phyloP scores from a whole-genome alignment of 352 stramenopile species.

The Halophytophthora batemanensis region DNA sequence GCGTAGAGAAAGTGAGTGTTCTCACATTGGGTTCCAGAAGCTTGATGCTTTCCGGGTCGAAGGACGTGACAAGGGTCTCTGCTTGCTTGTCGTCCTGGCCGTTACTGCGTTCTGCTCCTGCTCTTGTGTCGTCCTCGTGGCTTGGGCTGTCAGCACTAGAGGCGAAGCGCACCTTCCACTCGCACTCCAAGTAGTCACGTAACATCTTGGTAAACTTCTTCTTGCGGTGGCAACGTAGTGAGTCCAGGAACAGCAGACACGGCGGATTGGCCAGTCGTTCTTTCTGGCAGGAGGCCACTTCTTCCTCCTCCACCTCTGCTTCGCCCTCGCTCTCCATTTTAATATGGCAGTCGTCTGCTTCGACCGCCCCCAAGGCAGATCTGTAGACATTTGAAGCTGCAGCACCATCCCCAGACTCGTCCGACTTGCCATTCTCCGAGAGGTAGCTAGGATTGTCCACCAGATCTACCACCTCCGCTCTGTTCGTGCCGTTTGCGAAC shows the following conservation, averaged over 20 bases:
- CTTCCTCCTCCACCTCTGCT: constrained; percentile 42
- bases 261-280: constrained; percentile 42
- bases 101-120: not conserved
- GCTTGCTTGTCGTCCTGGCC: too few relatives aligned
- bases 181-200: constrained; percentile 83
- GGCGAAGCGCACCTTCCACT: constrained; percentile 50
- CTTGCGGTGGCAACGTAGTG: constrained; percentile 92
- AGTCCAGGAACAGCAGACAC: constrained; percentile 95
- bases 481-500: not conserved
- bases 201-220: constrained; percentile 82
- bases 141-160: constrained; percentile 10
- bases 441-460: constrained; percentile 27
- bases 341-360: constrained; percentile 1
- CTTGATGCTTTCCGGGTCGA: constrained; percentile 41
- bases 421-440: constrained; percentile 7
- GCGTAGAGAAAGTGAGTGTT: not conserved
- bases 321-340: constrained; percentile 8
- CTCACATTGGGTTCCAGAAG: constrained; percentile 82
- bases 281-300: constrained; percentile 33
- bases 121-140: constrained; percentile 2
- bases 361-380: not conserved
- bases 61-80: constrained; percentile 40
- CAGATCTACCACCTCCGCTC: constrained; percentile 31
- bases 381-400: not conserved
- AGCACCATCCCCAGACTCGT: too few relatives aligned